phyloP scores from a whole-genome alignment of 1,284 basidiomycete species.

The Puccinia horiana region DNA sequence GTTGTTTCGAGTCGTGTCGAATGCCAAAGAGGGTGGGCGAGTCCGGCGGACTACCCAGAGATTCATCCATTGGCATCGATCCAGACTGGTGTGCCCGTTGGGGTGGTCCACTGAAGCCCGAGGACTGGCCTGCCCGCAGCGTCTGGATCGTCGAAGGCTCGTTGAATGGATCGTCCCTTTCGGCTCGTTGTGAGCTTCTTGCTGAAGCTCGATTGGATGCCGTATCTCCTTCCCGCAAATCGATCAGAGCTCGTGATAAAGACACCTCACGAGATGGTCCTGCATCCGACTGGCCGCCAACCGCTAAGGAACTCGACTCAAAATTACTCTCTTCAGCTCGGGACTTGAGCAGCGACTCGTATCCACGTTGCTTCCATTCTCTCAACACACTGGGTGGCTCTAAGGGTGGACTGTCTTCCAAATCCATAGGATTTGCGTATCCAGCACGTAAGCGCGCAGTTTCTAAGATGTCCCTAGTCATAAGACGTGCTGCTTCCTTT shows the following conservation, averaged over 20 bases:
- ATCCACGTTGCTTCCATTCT: conserved; percentile 46
- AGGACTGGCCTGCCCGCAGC: background rate
- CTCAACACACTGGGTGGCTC: conserved; percentile 46
- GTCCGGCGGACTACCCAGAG: conserved; percentile 4
- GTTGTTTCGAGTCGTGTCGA: background rate
- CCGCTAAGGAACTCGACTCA: background rate
- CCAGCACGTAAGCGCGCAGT: conserved; percentile 51
- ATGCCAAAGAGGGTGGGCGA: conserved; percentile 46
- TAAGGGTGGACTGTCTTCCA: conserved; percentile 39
- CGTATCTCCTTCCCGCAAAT: conserved; percentile 12
- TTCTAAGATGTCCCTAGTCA: conserved; percentile 57
- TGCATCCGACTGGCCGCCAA: background rate
- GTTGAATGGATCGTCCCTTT: conserved; percentile 31
- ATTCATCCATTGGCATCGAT: background rate
- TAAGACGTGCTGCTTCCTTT: conserved; percentile 57
- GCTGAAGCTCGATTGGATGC: background rate
- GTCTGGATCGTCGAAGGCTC: conserved; percentile 6
- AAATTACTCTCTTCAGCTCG: conserved; percentile 13
- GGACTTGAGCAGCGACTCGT: conserved; percentile 29
- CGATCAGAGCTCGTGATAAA: conserved; percentile 30
- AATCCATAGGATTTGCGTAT: conserved; percentile 44
- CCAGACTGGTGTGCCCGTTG: background rate
- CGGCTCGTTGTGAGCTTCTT: background rate
- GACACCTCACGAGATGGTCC: conserved; percentile 34
- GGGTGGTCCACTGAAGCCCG: background rate